Evolutionary conservation across 1,139 yeast species (phyloP), one percentile per base, ranked within the genome.

Genomic region (Cylindricascospora bacillispora): DNA sequence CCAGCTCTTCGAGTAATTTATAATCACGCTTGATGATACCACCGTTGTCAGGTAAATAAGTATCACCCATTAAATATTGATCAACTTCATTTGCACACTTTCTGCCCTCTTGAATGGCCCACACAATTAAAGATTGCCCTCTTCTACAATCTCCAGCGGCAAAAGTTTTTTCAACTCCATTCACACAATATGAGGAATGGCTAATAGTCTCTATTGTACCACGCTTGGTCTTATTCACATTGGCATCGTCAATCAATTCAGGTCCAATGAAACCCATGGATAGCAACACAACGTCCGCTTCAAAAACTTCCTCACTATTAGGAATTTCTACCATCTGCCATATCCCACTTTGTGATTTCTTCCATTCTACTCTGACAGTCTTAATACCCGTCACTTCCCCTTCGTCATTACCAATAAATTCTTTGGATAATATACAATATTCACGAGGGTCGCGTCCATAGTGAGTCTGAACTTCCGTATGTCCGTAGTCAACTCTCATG

Each of bases 31-130:
- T 82, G 45, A 78, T 82, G 50, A 89, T 79, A 24, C 94, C 78
- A 32, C 98, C 98, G 50, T 80, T 81, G 27, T 94, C 95, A 37
- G 98, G 97, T 47, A 89, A 69, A 52, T 82, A 69, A 21, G 94
- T 70, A 38, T 70, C 59, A 20, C 89, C 85, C 74, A 75, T 74
- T 57, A 89, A 66, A 56, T 58, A 80, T 46, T 65, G 59, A 53
- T 89, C 98, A 38, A 89, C 92, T 48, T 82, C 86, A 45, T 95
- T 72, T 24, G 98, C 98, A 70, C 95, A 82, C 60, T 89, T 95
- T 64, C 97, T 76, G 45, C 98, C 98, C 63, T 89, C 98, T 62
- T 89, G 97, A 47, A 89, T 89, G 62, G 97, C 98, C 97, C 98
- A 89, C 35, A 89, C 98, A 56, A 89, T 92, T 56, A 89, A 72